Conservation (phyloP, 2,329 filamentous ascomycete species). For the Calonectria pseudoreteaudii region DNA sequence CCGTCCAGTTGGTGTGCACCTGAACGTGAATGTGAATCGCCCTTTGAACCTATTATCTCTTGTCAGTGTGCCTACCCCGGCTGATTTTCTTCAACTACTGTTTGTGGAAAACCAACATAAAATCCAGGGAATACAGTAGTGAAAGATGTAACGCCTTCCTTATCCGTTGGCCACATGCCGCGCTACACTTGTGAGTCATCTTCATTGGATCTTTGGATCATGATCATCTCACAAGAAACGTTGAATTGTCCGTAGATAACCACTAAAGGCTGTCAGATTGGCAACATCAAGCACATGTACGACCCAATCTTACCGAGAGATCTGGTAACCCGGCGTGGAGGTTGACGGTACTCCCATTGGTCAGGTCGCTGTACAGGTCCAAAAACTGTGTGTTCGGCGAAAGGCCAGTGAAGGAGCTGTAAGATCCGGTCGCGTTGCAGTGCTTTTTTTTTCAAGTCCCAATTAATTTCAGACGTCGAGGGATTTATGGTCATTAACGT, state of each 20-base stretch:
- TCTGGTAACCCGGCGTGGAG: not conserved
- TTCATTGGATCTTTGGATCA: not conserved
- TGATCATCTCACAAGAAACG: conserved; percentile 1
- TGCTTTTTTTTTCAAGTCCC: not conserved
- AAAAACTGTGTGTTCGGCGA: conserved; percentile 15
- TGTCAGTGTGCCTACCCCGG: not conserved
- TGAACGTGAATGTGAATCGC: conserved; percentile 13
- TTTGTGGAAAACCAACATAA: not conserved
- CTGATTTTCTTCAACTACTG: not conserved
- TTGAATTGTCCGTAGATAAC: conserved; percentile 19
- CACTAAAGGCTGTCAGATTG: not conserved
- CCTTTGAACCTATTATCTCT: not conserved
- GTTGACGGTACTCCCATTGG: not conserved
- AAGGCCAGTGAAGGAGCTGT: conserved; percentile 16
- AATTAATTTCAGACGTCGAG: not conserved
- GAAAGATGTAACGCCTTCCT: conserved; percentile 18
- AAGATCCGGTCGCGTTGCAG: conserved; percentile 21
- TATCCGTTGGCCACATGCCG: conserved; percentile 26
- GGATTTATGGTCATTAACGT: not conserved
- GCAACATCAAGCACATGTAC: accelerated
- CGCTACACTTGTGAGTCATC: not conserved
- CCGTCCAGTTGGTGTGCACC: conserved; percentile 1
- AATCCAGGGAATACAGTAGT: conserved; percentile 16
- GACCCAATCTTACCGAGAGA: not conserved
- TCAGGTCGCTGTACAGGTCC: not conserved